Evolutionary conservation across 2,329 filamentous ascomycete species (phyloP), one percentile per base, ranked within the genome.

Genomic region (Purpureocillium takamizusanense): DNA sequence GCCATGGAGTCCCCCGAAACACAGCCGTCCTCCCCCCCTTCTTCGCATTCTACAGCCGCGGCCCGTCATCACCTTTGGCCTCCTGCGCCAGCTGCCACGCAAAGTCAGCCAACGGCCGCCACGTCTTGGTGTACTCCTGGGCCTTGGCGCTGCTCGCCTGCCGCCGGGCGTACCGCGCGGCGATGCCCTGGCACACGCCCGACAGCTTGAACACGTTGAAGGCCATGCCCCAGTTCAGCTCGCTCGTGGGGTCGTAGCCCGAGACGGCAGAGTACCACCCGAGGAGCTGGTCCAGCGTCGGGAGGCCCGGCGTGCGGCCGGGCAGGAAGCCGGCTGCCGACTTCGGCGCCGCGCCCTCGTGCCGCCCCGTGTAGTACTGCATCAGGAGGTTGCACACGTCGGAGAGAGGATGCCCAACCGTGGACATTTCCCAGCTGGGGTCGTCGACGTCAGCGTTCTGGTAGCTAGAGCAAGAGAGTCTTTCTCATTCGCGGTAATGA

Each of bases 371-470:
- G 53, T 59, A 65, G 50, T 63, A 67, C 37, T 59, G 62, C 39
- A 53, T 65, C 37, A 67, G 46, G 14, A 97, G 69, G 62, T 97
- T 97, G 59, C 81, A 81, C 31, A 97, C 68, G 57, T 98, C 92
- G 6, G 85, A 90, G 16, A 97, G 74, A 1, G 92, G 92, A 59
- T 98, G 90, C n/a, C 92, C 92, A 39, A 95, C 81, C 0, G 92
- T 97, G 28, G 87, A 88, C 87, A 98, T 95, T 67, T 97, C 92
- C 90, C 90, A 97, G 65, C 74, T 78, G 52, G 54, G n/a, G 15
- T 30, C 29, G 21, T 13, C 7, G 10, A 14, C 2, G 27, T 36
- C 27, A 36, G 35, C 18, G 10, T 14, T n/a, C 6, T 15, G 33
- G 14, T 3, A 11, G 8, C 12, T 28, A 7, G 25, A 28, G 8